phyloP scores from a whole-genome alignment of 75 land plant genomes.

The Isoetes taiwanensis region DNA sequence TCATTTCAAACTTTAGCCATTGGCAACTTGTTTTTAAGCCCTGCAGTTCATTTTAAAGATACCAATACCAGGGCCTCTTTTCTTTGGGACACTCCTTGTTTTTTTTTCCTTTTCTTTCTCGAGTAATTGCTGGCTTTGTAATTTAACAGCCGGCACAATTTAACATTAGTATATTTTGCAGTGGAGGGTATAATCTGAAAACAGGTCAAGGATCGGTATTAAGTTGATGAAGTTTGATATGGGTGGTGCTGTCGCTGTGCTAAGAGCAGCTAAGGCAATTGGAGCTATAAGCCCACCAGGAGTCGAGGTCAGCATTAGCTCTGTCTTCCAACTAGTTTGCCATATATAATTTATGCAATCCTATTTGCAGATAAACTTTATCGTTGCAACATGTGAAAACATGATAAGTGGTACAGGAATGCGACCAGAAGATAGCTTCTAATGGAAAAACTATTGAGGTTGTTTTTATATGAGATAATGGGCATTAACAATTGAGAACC shows the following conservation, averaged over 20 bases:
- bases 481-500: neutral
- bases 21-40: too few species aligned
- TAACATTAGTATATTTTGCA: too few species aligned
- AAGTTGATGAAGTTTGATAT: conserved; percentile 94
- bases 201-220: conserved; percentile 73
- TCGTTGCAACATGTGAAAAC: conserved; percentile 97
- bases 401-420: conserved; percentile 99
- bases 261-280: conserved; percentile 93
- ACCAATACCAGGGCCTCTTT: too few species aligned
- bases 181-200: conserved; percentile 99
- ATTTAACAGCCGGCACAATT: too few species aligned
- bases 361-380: conserved; percentile 61
- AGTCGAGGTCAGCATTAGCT: conserved; percentile 46
- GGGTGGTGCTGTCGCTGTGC: conserved; percentile 90
- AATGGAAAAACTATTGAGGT: conserved; percentile 99
- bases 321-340: neutral
- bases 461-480: too few species aligned
- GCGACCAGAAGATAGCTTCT: conserved; percentile 93
- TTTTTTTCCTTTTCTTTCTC: too few species aligned
- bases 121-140: too few species aligned
- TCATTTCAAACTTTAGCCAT: too few species aligned
- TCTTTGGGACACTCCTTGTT: too few species aligned
- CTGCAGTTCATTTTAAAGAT: too few species aligned
- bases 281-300: conserved; percentile 76
- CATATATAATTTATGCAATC: neutral